These are phyloP conservation scores for Besnoitia besnoiti DNA, from an alignment of 169 alveolate species.

Conservation along the genomic window DNA sequence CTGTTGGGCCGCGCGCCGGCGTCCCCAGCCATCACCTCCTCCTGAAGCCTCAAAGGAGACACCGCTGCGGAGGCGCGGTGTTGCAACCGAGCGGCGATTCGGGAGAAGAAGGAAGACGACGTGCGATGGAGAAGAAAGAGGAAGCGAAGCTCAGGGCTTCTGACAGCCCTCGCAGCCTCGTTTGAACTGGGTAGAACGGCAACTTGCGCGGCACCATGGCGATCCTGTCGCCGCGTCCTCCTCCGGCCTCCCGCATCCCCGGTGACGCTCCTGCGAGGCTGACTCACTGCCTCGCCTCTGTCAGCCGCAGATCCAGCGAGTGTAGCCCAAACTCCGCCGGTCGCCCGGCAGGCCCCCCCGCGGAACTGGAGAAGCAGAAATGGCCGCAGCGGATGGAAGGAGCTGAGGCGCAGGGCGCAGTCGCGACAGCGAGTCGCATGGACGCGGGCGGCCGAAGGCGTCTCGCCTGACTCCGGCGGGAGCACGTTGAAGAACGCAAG, in stretches of 20 bases:
- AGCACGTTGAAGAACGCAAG: background rate
- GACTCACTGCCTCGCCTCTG: background rate
- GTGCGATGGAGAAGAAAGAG: background rate
- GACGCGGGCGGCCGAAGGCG: background rate
- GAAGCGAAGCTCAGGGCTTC: background rate
- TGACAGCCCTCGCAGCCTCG: too few relatives aligned
- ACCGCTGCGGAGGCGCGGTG: background rate
- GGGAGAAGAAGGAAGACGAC: conserved; percentile 7
- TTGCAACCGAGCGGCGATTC: background rate
- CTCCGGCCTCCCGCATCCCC: background rate
- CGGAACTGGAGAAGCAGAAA: conserved; percentile 15
- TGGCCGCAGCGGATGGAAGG: conserved; percentile 14
- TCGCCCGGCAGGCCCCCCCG: background rate
- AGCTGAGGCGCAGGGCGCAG: background rate
- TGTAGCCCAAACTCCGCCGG: background rate
- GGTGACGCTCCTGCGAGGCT: background rate
- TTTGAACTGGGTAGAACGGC: too few relatives aligned
- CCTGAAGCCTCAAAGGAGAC: background rate
- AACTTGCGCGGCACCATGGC: background rate
- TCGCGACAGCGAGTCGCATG: background rate
- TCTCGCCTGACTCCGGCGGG: background rate
- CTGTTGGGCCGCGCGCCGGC: background rate
- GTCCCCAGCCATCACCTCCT: background rate
- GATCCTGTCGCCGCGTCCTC: background rate
- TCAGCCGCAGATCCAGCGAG: background rate